Conservation (phyloP, 768 basidiomycete genomes). For the Serendipita vermifera region DNA sequence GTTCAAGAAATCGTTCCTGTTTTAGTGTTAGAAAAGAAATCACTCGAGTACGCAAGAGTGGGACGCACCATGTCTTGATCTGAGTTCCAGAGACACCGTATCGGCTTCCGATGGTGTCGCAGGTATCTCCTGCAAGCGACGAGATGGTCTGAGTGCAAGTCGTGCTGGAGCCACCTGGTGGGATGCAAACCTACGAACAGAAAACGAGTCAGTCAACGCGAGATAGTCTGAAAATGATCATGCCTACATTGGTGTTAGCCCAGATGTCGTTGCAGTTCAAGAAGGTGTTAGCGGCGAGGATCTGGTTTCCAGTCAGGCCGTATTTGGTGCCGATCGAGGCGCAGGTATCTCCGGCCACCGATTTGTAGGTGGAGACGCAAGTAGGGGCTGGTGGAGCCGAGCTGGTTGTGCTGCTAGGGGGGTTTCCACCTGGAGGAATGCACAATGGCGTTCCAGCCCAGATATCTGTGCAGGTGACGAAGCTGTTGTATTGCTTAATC, state of each 20-base stretch:
- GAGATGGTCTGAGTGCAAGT: not conserved
- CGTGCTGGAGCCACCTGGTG: not conserved
- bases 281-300: not conserved
- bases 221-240: not conserved
- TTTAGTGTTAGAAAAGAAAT: not conserved
- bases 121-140: not conserved
- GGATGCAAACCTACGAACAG: not conserved
- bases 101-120: not conserved
- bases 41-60: not conserved
- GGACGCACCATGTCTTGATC: not conserved
- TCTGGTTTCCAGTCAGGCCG: not conserved
- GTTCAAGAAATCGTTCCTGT: not conserved
- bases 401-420: not conserved
- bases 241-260: no score
- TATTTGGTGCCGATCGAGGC: not conserved
- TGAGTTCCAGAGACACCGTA: not conserved
- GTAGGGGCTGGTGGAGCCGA: not conserved
- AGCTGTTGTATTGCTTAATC: not conserved
- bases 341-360: not conserved
- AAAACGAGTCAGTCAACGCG: not conserved
- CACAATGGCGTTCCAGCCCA: not conserved
- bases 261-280: conserved; percentile 8
- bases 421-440: not conserved
- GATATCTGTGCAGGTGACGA: not conserved
- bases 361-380: not conserved